Evolutionary conservation across 2,329 filamentous ascomycete species (phyloP), one percentile per base, ranked within the genome.

Genomic region (Fusarium decemcellulare): DNA sequence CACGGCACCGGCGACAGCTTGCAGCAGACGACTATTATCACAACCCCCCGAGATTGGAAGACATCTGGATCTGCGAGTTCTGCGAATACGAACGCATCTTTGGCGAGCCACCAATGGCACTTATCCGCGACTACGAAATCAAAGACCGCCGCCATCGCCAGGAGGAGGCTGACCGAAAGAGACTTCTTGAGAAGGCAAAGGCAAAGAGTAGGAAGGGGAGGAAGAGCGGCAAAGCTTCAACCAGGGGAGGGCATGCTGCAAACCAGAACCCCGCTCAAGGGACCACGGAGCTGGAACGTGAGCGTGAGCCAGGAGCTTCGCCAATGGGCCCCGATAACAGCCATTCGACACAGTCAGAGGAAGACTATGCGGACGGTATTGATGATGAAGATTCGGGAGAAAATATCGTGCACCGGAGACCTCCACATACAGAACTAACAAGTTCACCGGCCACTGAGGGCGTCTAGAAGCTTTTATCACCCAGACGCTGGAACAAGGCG

Each of bases 31-130:
- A 89, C 60, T 97, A 96, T 78, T 89, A 89, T 66, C 90, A 92
- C 73, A 91, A 93, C 74, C 92, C 93, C 2, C 92, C 92, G 2
- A 81, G 83, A 34, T 72, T 73, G 2, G 92, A 93, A 70, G 93
- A 97, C 65, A 88, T 94, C 53, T 98, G 95, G 93, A 94, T 98
- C 48, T 99, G 96, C 81, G 93, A 98, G 76, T 98, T 98, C 78
- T 99, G 96, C 83, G 96, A 99, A 80, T 99, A 98, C 77, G 95
- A 98, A 81, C 90, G 90, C 55, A 98, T 99, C 52, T 98, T 97
- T 78, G 95, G 95, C n/a, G 87, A 87, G 55, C 93, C 93, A 3
- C 96, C 96, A 0, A 87, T 89, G 73, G 94, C 94, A 52, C 83
- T 99, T 58, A 97, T 98, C 68, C 89, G 93, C 42, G 90, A 94